phyloP scores from a whole-genome alignment of 768 basidiomycete genomes.

The Naganishia vishniacii region DNA sequence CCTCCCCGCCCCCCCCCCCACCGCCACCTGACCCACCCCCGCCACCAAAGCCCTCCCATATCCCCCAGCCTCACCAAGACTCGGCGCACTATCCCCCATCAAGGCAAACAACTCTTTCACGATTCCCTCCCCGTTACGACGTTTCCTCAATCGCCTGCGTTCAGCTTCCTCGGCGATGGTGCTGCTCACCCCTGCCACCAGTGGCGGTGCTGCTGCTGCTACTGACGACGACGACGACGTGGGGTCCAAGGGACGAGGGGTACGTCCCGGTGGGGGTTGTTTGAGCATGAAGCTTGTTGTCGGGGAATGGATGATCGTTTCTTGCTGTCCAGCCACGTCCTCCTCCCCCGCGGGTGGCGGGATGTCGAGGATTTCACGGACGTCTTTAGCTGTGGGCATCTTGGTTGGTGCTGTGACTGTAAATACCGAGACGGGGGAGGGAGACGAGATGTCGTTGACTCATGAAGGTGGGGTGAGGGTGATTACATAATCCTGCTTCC shows the following conservation, averaged over 20 bases:
- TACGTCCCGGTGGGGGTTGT: constrained; percentile 12
- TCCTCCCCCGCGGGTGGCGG: neutral
- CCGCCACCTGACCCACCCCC: constrained; percentile 43
- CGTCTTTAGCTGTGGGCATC: neutral
- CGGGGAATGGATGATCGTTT: no score
- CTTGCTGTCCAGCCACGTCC: neutral
- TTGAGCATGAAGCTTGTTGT: neutral
- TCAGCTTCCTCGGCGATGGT: neutral
- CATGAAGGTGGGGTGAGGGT: no score
- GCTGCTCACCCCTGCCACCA: neutral
- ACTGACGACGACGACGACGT: neutral
- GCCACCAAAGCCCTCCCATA: constrained; percentile 59
- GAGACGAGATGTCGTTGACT: no score
- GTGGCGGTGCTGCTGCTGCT: neutral
- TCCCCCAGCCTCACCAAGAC: constrained; percentile 60
- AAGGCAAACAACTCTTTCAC: constrained; percentile 87
- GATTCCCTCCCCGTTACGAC: constrained; percentile 68
- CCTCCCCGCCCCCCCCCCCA: constrained; percentile 47
- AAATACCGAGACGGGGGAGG: neutral
- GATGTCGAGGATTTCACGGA: neutral
- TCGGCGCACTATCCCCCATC: constrained; percentile 88
- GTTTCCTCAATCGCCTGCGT: neutral
- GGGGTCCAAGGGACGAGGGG: neutral
- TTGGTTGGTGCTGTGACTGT: neutral
- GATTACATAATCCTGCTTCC: neutral